Evolutionary conservation across 2,329 filamentous ascomycete species (phyloP).

Genomic region (Epichloe typhina): DNA sequence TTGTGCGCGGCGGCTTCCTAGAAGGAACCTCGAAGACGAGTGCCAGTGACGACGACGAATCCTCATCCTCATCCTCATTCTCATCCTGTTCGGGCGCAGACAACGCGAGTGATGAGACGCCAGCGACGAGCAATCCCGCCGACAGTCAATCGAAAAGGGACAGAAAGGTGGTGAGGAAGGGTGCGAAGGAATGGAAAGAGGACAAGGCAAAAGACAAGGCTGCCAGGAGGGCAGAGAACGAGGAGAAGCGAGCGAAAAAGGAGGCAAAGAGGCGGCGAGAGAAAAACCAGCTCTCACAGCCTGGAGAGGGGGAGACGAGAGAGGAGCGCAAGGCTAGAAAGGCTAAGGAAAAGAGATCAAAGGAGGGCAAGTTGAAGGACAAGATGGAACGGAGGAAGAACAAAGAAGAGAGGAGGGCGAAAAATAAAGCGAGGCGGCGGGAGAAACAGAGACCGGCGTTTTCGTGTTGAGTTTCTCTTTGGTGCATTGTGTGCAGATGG

Average conservation of each 20-base stretch:
- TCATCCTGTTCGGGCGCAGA: constrained; percentile 7
- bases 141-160: constrained; percentile 11
- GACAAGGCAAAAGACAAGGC: constrained; percentile 4
- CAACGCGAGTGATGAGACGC: constrained; percentile 18
- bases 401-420: constrained; percentile 31
- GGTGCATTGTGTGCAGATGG: neutral
- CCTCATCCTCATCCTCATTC: neutral
- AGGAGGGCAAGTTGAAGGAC: constrained; percentile 13
- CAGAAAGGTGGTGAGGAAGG: neutral
- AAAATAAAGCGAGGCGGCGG: constrained; percentile 29
- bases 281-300: neutral
- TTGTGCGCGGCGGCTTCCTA: constrained; percentile 70
- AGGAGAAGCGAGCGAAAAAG: constrained; percentile 1
- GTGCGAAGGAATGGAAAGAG: constrained; percentile 11
- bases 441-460: constrained; percentile 20
- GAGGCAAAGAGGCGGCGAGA: constrained; percentile 13
- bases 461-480: neutral
- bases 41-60: constrained; percentile 8
- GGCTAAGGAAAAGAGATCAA: constrained; percentile 19
- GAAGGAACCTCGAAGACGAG: constrained; percentile 48
- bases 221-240: neutral
- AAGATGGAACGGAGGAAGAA: constrained; percentile 10
- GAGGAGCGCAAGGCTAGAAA: constrained; percentile 26
- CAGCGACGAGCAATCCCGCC: constrained; percentile 10
- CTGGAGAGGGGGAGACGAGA: constrained; percentile 21